Evolutionary conservation across 192 early-diverging fungal species (phyloP), one percentile per base, ranked within the genome.

Genomic region (Pilobolus umbonatus): DNA sequence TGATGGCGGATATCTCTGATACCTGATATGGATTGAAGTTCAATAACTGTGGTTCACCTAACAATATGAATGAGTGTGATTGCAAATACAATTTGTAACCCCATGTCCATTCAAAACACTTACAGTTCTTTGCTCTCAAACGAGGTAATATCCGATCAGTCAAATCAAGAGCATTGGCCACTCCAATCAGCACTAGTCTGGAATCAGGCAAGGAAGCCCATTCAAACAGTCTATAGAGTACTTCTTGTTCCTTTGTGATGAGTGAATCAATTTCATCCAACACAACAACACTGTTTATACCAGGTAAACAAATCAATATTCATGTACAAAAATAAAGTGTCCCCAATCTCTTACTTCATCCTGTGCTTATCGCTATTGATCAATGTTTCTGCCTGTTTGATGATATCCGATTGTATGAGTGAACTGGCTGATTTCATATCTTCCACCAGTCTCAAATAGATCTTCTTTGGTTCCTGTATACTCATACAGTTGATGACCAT

Each of bases 211-310:
- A 67, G 6, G 71, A 75, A 2, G 86, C 68, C 87, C 83, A 86
- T 57, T 88, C 86, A 75, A 96, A 98, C 9, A 98, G 68, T 17
- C 87, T 84, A 71, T 98, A 98, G 15, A 98, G 73, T 0, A 94
- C 84, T 6, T 89, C 81, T 70, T 93, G 85, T 53, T 92, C 81
- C 61, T 75, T 80, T 15, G 89, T 88, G 25, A 92, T 48, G 28
- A 98, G 76, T 11, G 86, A 81, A 65, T 98, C 94, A 47, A 98
- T 89, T 69, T 98, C 96, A 69, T 98, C 96, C 14, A 98, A 75
- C 6, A 98, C 75, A 2, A 94, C 79, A 17, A 91, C 78, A 54
- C 87, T 90, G 45, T 39, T 22, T 17, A 57, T 35, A 53, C 52
- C 14, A 32, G 14, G 30, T 29, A 57, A 26, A 14, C 26, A 38